A percentile compares a stretch with the other conserved stretches of the same genome.
These are phyloP conservation scores for Colletotrichum sp. DNA, from an alignment of 2,329 filamentous ascomycete species.

Conservation along the genomic window DNA sequence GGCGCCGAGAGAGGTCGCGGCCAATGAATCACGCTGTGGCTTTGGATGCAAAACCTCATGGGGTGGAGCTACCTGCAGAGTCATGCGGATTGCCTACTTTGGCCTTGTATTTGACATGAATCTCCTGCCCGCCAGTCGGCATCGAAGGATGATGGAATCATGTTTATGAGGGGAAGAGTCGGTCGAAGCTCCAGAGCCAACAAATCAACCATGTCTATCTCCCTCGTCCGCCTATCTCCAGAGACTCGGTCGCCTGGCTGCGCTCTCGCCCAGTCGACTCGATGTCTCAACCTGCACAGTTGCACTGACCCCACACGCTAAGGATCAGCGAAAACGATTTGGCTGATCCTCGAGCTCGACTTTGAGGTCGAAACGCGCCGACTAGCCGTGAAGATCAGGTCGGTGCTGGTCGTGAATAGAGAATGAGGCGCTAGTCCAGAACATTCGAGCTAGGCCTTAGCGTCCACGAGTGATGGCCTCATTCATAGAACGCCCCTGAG, in stretches of 20 bases:
- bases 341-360: background rate
- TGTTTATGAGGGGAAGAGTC: background rate
- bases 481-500: slow-evolving; percentile 11
- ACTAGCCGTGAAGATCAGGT: background rate
- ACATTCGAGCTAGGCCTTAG: background rate
- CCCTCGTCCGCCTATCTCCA: background rate
- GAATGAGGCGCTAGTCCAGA: slow-evolving; percentile 4
- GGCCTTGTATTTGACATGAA: background rate
- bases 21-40: background rate
- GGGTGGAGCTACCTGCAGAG: background rate
- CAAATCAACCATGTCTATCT: background rate
- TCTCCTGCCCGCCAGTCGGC: background rate
- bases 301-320: background rate
- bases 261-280: background rate
- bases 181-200: background rate
- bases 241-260: background rate
- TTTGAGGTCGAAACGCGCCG: background rate
- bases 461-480: background rate
- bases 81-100: background rate
- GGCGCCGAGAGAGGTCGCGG: background rate
- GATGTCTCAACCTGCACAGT: background rate
- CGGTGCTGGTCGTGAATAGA: background rate
- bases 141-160: background rate
- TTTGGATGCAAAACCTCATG: background rate
- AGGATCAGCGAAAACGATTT: background rate